phyloP scores from a whole-genome alignment of 805 yeast genomes.

The Pichia eremophila region DNA sequence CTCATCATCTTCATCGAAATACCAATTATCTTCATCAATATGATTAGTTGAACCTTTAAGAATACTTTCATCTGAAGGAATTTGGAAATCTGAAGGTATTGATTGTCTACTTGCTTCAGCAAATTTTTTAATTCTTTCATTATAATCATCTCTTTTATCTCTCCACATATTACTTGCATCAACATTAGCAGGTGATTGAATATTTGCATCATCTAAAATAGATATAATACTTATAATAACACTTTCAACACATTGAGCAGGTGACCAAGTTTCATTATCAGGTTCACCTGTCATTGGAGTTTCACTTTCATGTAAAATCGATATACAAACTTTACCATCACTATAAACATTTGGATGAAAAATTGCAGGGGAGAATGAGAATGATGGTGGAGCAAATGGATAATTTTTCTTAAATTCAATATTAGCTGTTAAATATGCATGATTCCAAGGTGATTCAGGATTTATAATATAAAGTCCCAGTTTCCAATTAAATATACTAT shows the following conservation, averaged over 20 bases:
- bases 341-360: constrained; percentile 93
- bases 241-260: constrained; percentile 85
- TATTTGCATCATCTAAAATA: constrained; percentile 86
- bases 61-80: constrained; percentile 38
- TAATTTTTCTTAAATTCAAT: constrained; percentile 88
- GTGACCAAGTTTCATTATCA: constrained; percentile 90
- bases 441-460: constrained; percentile 84
- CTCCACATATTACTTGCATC: constrained; percentile 92
- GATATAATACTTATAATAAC: constrained; percentile 87
- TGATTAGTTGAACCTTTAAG: constrained; percentile 21
- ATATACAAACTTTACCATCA: constrained; percentile 53
- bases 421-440: constrained; percentile 90
- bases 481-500: constrained; percentile 60
- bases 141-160: constrained; percentile 68
- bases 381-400: constrained; percentile 89
- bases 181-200: constrained; percentile 88
- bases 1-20: constrained; percentile 51
- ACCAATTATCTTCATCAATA: constrained; percentile 38
- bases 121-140: constrained; percentile 65
- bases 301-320: constrained; percentile 86
- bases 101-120: constrained; percentile 77
- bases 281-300: constrained; percentile 87
- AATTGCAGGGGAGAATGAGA: constrained; percentile 86
- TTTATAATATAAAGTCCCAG: constrained; percentile 88
- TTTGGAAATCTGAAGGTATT: constrained; percentile 76